These are phyloP conservation scores for Pelargonium australe DNA, from an alignment of 441 rosid species.

Conservation along the genomic window DNA sequence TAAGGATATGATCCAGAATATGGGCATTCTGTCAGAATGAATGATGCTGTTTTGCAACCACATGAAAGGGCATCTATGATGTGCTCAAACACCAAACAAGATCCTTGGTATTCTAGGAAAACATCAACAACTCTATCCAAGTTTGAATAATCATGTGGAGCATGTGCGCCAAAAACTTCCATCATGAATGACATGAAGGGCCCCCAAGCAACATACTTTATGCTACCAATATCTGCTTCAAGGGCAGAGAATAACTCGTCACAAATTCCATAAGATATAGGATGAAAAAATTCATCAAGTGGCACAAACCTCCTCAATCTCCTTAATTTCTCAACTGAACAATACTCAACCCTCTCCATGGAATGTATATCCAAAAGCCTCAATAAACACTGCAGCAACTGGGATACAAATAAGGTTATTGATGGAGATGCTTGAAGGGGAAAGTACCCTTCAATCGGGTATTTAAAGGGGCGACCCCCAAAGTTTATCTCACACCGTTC, in stretches of 20 bases:
- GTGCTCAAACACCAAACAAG: slow-evolving; percentile 52
- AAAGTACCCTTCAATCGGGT: slow-evolving; percentile 56
- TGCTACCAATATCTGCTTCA: slow-evolving; percentile 45
- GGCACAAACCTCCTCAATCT: slow-evolving; percentile 75
- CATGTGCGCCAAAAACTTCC: slow-evolving; percentile 61
- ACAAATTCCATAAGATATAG: slow-evolving; percentile 66
- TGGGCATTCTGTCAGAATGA: slow-evolving; percentile 75
- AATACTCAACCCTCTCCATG: slow-evolving; percentile 48
- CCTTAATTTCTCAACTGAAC: slow-evolving; percentile 60
- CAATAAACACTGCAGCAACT: slow-evolving; percentile 62
- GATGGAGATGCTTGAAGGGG: slow-evolving; percentile 70
- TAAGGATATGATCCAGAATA: slow-evolving; percentile 85
- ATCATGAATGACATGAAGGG: slow-evolving; percentile 69
- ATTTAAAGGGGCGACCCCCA: slow-evolving; percentile 76
- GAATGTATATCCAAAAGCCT: slow-evolving; percentile 56
- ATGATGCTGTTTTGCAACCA: slow-evolving; percentile 67
- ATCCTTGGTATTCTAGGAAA: slow-evolving; percentile 58
- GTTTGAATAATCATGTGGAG: slow-evolving; percentile 68
- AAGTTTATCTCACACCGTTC: slow-evolving; percentile 85
- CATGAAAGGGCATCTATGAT: slow-evolving; percentile 65
- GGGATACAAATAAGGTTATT: slow-evolving; percentile 37
- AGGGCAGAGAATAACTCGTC: slow-evolving; percentile 60
- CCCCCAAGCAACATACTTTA: slow-evolving; percentile 77
- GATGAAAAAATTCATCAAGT: slow-evolving; percentile 62
- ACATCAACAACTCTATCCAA: slow-evolving; percentile 68